Percentiles rank a stretch among this genome's conserved stretches.
phyloP scores from a whole-genome alignment of 1,284 basidiomycete genomes.

The Polyporus tsugae region DNA sequence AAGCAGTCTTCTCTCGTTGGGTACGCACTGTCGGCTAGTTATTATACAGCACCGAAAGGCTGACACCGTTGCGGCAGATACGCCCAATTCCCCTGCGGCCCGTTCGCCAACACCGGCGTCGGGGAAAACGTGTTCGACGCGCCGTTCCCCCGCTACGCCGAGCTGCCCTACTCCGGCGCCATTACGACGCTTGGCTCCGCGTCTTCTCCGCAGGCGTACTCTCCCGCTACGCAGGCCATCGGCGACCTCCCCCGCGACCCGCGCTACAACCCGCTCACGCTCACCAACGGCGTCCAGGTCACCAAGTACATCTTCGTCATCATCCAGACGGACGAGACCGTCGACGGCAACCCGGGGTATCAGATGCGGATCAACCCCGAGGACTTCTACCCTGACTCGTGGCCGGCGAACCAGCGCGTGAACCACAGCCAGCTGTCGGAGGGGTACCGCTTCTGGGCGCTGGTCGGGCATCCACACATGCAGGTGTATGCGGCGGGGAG shows the following conservation, averaged over 20 bases:
- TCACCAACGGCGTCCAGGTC: neutral
- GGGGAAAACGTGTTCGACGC: neutral
- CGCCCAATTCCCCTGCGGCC: neutral
- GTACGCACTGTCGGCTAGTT: neutral
- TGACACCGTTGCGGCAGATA: neutral
- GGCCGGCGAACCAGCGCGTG: conserved; percentile 5
- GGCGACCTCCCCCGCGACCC: conserved; percentile 4
- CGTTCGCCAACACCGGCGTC: neutral
- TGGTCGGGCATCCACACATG: neutral
- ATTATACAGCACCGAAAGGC: neutral
- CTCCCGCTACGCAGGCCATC: neutral
- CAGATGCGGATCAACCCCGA: conserved; percentile 6
- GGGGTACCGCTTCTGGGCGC: conserved; percentile 8
- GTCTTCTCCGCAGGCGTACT: conserved; percentile 1
- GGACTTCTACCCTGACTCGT: conserved; percentile 8
- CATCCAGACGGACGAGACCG: conserved; percentile 6
- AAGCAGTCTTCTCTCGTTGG: neutral
- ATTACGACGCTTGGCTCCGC: neutral
- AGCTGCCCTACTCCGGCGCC: conserved; percentile 3
- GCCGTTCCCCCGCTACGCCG: neutral
- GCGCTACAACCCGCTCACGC: neutral
- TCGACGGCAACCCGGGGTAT: neutral
- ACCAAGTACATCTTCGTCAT: conserved; percentile 9
- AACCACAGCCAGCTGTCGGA: conserved; percentile 7
- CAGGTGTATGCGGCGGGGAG: conserved; percentile 6